Percentiles rank a stretch among this genome's conserved stretches.
Evolutionary conservation across 2,329 filamentous ascomycete genomes (phyloP).

Genomic region (Monilinia vaccinii-corymbosi): DNA sequence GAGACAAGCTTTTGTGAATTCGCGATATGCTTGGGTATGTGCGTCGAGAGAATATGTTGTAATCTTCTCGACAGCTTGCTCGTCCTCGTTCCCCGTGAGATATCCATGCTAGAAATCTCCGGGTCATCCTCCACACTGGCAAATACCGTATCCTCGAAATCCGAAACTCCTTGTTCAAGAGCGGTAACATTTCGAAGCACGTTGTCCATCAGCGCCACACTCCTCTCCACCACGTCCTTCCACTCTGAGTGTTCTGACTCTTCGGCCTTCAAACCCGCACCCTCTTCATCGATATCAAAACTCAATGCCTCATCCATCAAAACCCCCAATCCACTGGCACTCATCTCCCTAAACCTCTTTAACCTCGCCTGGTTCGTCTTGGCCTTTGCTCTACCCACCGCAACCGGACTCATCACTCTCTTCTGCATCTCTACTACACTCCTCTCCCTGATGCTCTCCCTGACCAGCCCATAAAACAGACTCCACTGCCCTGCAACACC

Average conservation of each 20-base stretch:
- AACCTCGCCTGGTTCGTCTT: constrained; percentile 64
- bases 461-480: constrained; percentile 73
- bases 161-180: constrained; percentile 50
- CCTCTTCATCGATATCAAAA: constrained; percentile 52
- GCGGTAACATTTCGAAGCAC: constrained; percentile 64
- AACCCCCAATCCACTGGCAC: constrained; percentile 77
- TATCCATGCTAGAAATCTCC: constrained; percentile 42
- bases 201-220: constrained; percentile 77
- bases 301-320: constrained; percentile 78
- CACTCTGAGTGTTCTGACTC: constrained; percentile 40
- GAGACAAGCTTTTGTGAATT: constrained; percentile 47
- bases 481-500: constrained; percentile 46
- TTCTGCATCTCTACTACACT: constrained; percentile 63
- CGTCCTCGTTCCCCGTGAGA: constrained; percentile 30
- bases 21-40: constrained; percentile 57
- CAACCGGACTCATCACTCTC: constrained; percentile 68
- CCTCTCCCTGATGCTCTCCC: constrained; percentile 63
- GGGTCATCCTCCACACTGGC: constrained; percentile 52
- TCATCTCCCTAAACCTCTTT: constrained; percentile 65
- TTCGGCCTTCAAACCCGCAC: constrained; percentile 38
- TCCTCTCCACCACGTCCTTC: constrained; percentile 71
- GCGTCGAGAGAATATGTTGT: constrained; percentile 56
- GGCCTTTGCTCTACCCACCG: constrained; percentile 65
- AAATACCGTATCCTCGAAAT: constrained; percentile 59
- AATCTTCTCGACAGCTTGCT: constrained; percentile 58